Evolutionary conservation across 73 alveolate species (phyloP).

Genomic region (Paramecium sonneborni): DNA sequence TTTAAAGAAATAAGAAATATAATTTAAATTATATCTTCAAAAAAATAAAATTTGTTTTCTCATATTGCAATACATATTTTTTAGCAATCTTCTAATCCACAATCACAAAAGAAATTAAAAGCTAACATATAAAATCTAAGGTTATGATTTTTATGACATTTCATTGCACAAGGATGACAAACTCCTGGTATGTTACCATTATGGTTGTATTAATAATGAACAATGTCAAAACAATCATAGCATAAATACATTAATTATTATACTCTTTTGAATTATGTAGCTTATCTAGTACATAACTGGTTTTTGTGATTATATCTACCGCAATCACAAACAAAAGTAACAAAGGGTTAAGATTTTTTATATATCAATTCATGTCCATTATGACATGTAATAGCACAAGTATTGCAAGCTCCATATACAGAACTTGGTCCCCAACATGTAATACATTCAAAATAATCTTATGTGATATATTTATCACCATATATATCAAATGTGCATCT

Average conservation of each 20-base stretch:
- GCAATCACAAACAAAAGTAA: conserved; percentile 62
- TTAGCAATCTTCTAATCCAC: neutral
- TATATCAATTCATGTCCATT: neutral
- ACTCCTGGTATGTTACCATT: neutral
- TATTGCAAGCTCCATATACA: neutral
- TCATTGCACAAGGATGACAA: neutral
- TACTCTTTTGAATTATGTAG: neutral
- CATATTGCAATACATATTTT: neutral
- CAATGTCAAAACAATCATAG: neutral
- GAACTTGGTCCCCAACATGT: conserved; percentile 43
- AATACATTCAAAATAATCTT: conserved; percentile 41
- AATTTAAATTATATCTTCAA: too few relatives aligned
- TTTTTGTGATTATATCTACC: conserved; percentile 38
- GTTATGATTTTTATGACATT: conserved; percentile 4
- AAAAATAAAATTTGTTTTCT: too few relatives aligned
- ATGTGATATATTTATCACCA: neutral
- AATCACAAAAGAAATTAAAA: neutral
- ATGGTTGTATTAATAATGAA: neutral
- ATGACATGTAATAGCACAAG: neutral
- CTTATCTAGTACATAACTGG: neutral
- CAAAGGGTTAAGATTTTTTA: neutral
- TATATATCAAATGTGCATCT: neutral
- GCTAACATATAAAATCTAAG: neutral
- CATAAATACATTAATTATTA: conserved; percentile 37
- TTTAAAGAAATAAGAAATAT: too few relatives aligned